A percentile compares a stretch with the other conserved stretches of the same genome.
Conservation (phyloP, 805 yeast genomes). For the Pichia nakasei region DNA sequence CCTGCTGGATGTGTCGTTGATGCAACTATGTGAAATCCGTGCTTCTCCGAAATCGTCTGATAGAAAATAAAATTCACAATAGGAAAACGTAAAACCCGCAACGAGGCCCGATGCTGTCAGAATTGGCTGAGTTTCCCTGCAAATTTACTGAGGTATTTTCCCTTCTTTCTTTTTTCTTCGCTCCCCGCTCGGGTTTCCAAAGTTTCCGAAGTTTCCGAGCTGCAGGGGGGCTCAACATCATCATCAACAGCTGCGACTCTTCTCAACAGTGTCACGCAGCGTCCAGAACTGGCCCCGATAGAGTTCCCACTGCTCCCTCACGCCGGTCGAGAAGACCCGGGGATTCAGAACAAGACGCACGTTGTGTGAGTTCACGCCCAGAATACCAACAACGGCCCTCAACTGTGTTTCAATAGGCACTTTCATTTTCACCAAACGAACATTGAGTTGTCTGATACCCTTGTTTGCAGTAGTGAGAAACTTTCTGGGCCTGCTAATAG, state of each 20-base stretch:
- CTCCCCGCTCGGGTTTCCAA: no score
- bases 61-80: neutral
- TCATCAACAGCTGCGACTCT: no score
- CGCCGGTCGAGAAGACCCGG: constrained; percentile 69
- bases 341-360: constrained; percentile 78
- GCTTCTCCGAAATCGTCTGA: neutral
- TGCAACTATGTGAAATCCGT: neutral
- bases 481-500: constrained; percentile 72
- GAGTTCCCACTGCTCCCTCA: constrained; percentile 90
- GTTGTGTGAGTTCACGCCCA: neutral
- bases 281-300: constrained; percentile 93
- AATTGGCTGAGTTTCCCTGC: neutral
- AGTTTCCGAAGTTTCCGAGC: no score
- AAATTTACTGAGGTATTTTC: neutral
- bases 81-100: neutral
- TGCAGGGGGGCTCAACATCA: no score
- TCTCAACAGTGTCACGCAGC: constrained; percentile 22
- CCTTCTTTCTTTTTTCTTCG: no score
- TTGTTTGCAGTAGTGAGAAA: constrained; percentile 80
- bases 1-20: neutral
- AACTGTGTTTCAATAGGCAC: constrained; percentile 9
- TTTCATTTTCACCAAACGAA: constrained; percentile 60
- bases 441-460: constrained; percentile 77
- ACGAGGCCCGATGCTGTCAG: neutral
- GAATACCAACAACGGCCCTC: constrained; percentile 4